Base-by-base conservation (phyloP, 2,329 filamentous ascomycete genomes). In the Esteya vermicola region DNA sequence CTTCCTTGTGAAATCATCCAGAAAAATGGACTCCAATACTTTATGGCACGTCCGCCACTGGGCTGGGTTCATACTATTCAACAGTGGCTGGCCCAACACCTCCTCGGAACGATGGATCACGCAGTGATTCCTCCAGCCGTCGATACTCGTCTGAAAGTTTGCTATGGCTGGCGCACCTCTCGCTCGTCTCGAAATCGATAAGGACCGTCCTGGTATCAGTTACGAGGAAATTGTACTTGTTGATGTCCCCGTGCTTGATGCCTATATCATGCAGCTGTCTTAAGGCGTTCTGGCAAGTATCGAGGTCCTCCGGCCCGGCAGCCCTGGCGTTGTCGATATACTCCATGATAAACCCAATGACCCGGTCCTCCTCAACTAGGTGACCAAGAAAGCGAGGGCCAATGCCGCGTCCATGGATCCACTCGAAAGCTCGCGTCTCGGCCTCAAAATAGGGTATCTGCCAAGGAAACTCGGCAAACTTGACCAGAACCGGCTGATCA, bases 161-260 rank as follows among this genome's bases (percentile, higher is more conserved):
- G n/a, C n/a, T n/a, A n/a, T n/a, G n/a, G n/a, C n/a, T n/a, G n/a
- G n/a, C n/a, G n/a, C 32, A 33, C 16, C 12, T 19, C 18, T 12
- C 32, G n/a, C 18, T 33, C 6, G 32, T 19, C 32, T 33, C 32
- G 32, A 21, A 33, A 21, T 33, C 32, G 6, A 33, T 21, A 16
- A 33, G 21, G 3, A 33, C 32, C 13, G 31, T 33, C 32, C 32
- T 9, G 14, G 12, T 21, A n/a, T 54, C 42, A 2, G 26, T 45
- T 6, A 62, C 40, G 12, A 63, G 51, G 39, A 63, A 58, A 41
- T 60, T 60, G 42, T 58, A 45, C 41, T 51, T 54, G 43, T 62
- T 60, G 37, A 59, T 46, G 47, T 63, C 57, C 4, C 55, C 55
- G 44, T 61, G 57, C 41, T 50, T 46, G 27, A 63, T 54, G 0